These are phyloP conservation scores for Porodaedalea pini DNA, from an alignment of 1,284 basidiomycete species.

Conservation along the genomic window DNA sequence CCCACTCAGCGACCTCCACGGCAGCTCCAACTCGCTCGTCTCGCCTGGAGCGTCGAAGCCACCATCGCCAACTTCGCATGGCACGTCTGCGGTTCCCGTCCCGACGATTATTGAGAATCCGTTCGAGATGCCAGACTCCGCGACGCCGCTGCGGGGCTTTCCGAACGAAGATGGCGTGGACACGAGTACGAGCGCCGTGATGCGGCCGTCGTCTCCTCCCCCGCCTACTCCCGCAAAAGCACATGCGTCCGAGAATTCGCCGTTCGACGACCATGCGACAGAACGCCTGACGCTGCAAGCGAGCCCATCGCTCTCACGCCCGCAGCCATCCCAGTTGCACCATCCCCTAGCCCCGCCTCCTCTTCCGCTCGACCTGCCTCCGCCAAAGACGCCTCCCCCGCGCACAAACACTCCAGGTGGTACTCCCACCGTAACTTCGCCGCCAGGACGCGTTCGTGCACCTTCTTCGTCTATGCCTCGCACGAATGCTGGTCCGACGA, in stretches of 20 bases:
- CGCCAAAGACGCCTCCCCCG: conserved; percentile 55
- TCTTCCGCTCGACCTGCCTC: conserved; percentile 53
- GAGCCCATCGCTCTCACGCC: conserved; percentile 26
- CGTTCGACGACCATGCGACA: not conserved
- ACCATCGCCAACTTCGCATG: conserved; percentile 30
- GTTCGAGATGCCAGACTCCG: conserved; percentile 39
- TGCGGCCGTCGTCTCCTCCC: conserved; percentile 18
- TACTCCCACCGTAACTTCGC: conserved; percentile 24
- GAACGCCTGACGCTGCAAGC: conserved; percentile 14
- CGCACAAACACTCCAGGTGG: conserved; percentile 30
- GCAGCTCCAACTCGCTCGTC: conserved; percentile 45
- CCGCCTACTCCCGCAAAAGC: not conserved
- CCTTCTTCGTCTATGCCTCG: conserved; percentile 25
- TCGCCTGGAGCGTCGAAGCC: conserved; percentile 30
- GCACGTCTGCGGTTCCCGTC: conserved; percentile 32
- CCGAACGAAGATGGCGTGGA: not conserved
- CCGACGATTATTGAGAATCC: conserved; percentile 30
- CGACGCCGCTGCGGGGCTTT: conserved; percentile 11
- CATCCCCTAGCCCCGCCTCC: conserved; percentile 39
- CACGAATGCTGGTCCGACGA: not conserved
- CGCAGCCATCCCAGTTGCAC: conserved; percentile 4
- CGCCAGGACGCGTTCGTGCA: conserved; percentile 40
- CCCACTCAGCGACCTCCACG: conserved; percentile 28
- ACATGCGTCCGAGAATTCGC: not conserved
- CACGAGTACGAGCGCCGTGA: conserved; percentile 11